Evolutionary conservation across 78 protist species (phyloP).

Genomic region (Isochrysis galbana): DNA sequence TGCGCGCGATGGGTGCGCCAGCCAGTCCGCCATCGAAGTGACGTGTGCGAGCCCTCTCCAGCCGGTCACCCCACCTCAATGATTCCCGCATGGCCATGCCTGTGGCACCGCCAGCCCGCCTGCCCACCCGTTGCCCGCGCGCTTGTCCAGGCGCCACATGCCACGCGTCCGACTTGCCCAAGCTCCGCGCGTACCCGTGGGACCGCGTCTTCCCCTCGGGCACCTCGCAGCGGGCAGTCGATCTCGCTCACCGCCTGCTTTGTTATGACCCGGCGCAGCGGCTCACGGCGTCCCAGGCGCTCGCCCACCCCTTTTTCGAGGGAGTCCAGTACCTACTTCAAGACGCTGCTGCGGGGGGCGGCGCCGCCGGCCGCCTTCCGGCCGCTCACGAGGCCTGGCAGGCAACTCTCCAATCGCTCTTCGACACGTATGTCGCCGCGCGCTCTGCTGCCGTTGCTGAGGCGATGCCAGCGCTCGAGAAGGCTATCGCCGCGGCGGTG

Average conservation of each 20-base stretch:
- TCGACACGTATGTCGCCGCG: too few relatives aligned
- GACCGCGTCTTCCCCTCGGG: not conserved
- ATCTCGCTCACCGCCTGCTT: not conserved
- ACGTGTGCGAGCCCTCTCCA: not conserved
- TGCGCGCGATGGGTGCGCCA: slow-evolving; percentile 10
- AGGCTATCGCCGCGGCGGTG: too few relatives aligned
- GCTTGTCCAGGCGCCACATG: not conserved
- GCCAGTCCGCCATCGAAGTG: not conserved
- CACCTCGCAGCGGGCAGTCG: not conserved
- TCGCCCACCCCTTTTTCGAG: not conserved
- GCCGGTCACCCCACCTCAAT: not conserved
- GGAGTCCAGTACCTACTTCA: not conserved
- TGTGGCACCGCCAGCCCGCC: not conserved
- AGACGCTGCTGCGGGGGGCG: not conserved
- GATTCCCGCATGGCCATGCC: not conserved
- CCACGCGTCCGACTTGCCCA: slow-evolving; percentile 2
- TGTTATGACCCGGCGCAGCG: not conserved
- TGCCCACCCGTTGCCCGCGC: not conserved
- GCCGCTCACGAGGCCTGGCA: too few relatives aligned
- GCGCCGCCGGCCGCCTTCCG: too few relatives aligned
- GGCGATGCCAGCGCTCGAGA: too few relatives aligned
- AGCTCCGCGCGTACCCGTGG: slow-evolving; percentile 7
- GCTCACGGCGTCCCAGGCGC: not conserved
- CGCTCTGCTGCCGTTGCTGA: too few relatives aligned
- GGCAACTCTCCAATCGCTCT: too few relatives aligned